These are phyloP conservation scores for Violaceomyces palustris DNA, from an alignment of 1,284 basidiomycete species.

Conservation along the genomic window DNA sequence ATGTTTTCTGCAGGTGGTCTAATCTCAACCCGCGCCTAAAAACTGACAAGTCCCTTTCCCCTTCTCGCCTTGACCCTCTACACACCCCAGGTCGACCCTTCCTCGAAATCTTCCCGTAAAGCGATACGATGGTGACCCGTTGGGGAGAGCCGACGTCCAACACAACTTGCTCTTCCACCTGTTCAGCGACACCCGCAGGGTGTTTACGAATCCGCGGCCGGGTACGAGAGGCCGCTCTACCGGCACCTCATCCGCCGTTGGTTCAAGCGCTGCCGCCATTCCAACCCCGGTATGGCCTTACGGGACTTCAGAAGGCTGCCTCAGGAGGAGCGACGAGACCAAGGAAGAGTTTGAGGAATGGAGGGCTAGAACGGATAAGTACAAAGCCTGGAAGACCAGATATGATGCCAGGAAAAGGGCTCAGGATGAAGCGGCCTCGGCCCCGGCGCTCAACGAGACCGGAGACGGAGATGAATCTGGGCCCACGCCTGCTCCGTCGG, in stretches of 20 bases:
- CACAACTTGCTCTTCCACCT: conserved; percentile 74
- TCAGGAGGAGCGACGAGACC: conserved; percentile 40
- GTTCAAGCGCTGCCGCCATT: conserved; percentile 11
- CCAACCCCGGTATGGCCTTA: conserved; percentile 43
- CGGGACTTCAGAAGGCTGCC: conserved; percentile 39
- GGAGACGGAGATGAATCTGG: conserved; percentile 30
- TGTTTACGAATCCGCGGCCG: conserved; percentile 64
- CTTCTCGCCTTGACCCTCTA: conserved; percentile 10
- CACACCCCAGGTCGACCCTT: conserved; percentile 8
- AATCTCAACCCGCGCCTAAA: background rate
- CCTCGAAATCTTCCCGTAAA: conserved; percentile 49
- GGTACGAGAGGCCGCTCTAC: conserved; percentile 15
- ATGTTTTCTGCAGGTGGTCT: background rate
- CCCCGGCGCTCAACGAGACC: conserved; percentile 11
- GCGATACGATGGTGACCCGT: conserved; percentile 48
- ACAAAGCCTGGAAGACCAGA: conserved; percentile 10
- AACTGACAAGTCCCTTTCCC: too few species aligned
- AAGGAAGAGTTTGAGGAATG: conserved; percentile 29
- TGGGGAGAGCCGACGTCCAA: conserved; percentile 63
- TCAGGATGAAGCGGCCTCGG: conserved; percentile 4
- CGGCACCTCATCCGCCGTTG: conserved; percentile 4
- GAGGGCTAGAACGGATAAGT: too few species aligned
- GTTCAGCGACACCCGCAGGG: conserved; percentile 65
- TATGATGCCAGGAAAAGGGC: conserved; percentile 21
- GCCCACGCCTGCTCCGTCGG: background rate